These are phyloP conservation scores for Pyrrhoderma noxium DNA, from an alignment of 1,284 basidiomycete species.

Conservation along the genomic window DNA sequence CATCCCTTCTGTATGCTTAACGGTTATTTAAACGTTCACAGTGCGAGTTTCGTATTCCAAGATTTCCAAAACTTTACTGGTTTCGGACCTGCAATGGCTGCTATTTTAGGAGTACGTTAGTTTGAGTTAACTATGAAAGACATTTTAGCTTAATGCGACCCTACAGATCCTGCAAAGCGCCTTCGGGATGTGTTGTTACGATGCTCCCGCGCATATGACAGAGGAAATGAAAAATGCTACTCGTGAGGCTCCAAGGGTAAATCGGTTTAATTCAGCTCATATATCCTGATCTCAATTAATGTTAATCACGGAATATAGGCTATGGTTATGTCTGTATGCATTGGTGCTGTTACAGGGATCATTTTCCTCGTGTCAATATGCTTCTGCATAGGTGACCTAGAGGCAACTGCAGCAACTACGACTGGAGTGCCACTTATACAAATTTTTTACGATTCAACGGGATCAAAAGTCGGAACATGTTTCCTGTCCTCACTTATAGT, in stretches of 20 bases:
- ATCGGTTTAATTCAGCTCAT: neutral
- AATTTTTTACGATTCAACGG: conserved; percentile 17
- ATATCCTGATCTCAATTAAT: neutral
- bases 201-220: conserved; percentile 18
- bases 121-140: no score
- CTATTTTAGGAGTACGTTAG: conserved; percentile 16
- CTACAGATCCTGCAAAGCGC: conserved; percentile 15
- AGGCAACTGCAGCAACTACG: conserved; percentile 11
- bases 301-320: conserved; percentile 2
- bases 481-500: conserved; percentile 14
- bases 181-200: conserved; percentile 18
- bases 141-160: neutral
- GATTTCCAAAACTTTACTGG: conserved; percentile 17
- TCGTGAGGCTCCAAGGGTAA: conserved; percentile 14
- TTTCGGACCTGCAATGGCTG: conserved; percentile 17
- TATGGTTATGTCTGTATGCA: conserved; percentile 16
- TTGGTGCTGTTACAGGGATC: conserved; percentile 16
- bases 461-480: conserved; percentile 13
- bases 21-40: neutral
- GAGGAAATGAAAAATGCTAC: conserved; percentile 18
- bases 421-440: conserved; percentile 18
- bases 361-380: conserved; percentile 17
- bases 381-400: conserved; percentile 16
- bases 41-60: conserved; percentile 16
- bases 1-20: neutral